phyloP scores from a whole-genome alignment of 352 stramenopile species.

The Globisporangium middletonii region DNA sequence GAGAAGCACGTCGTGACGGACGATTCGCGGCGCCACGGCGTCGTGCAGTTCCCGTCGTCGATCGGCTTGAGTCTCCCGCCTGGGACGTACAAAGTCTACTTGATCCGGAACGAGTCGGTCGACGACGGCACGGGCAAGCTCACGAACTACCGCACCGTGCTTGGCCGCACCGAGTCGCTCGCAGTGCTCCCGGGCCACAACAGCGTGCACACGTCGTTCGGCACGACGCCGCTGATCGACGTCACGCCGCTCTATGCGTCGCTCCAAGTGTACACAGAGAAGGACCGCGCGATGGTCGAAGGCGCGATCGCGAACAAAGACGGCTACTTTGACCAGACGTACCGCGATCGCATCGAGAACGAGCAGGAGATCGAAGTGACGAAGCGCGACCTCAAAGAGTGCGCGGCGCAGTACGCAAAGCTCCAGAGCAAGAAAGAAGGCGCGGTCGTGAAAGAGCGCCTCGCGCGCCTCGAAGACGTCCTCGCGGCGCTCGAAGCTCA shows the following conservation, averaged over 20 bases:
- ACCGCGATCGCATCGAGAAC: constrained; percentile 15
- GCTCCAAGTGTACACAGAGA: constrained; percentile 25
- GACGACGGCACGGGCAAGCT: background rate
- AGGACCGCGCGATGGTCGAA: constrained; percentile 16
- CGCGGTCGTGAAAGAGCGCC: constrained; percentile 12
- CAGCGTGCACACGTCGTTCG: constrained; percentile 49
- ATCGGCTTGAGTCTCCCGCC: constrained; percentile 38
- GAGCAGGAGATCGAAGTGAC: constrained; percentile 38
- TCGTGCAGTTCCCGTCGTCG: constrained; percentile 28
- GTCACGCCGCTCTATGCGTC: constrained; percentile 36
- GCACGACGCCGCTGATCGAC: constrained; percentile 50
- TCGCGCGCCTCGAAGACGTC: constrained; percentile 10
- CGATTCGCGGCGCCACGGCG: constrained; percentile 12
- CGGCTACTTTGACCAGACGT: constrained; percentile 20
- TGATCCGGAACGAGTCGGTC: constrained; percentile 34
- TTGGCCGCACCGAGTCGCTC: constrained; percentile 23
- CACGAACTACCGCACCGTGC: constrained; percentile 23
- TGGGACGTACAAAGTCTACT: constrained; percentile 35
- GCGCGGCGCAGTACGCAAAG: constrained; percentile 4
- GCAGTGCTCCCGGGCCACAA: constrained; percentile 41
- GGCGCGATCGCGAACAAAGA: constrained; percentile 14
- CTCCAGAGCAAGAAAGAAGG: constrained; percentile 15
- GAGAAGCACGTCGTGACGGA: constrained; percentile 20
- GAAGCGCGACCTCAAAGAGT: constrained; percentile 14
- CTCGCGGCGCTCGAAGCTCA: background rate